These are phyloP conservation scores for Lagenidium sp. DNA, from an alignment of 352 stramenopile genomes.

Conservation along the genomic window DNA sequence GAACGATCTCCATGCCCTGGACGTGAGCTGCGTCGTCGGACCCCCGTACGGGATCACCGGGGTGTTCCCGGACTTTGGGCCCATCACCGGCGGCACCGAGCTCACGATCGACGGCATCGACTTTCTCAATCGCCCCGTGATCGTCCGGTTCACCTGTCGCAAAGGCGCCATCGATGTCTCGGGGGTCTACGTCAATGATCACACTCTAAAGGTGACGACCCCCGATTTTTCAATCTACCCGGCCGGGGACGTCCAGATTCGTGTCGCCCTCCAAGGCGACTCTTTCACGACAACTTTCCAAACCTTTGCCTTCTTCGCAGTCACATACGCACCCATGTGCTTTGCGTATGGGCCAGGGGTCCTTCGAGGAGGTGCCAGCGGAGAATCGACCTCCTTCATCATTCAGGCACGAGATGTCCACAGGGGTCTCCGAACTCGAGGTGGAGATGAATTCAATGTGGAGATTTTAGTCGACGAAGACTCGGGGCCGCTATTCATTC, in stretches of 20 bases:
- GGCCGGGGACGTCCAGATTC: constrained; percentile 80
- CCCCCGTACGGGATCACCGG: constrained; percentile 93
- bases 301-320: constrained; percentile 91
- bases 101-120: constrained; percentile 90
- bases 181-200: constrained; percentile 86
- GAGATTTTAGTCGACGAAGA: constrained; percentile 39
- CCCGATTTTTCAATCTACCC: constrained; percentile 89
- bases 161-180: constrained; percentile 87
- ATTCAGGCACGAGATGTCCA: constrained; percentile 80
- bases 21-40: constrained; percentile 92
- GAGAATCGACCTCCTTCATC: constrained; percentile 69
- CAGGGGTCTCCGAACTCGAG: constrained; percentile 75
- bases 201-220: constrained; percentile 80
- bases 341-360: constrained; percentile 93
- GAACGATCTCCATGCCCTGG: constrained; percentile 87
- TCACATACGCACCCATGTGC: constrained; percentile 80
- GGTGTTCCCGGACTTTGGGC: constrained; percentile 85
- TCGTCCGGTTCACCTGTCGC: constrained; percentile 86
- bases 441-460: constrained; percentile 91
- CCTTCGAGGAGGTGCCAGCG: constrained; percentile 70
- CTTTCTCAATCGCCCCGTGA: constrained; percentile 77
- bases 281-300: constrained; percentile 93
- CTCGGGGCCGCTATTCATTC: constrained; percentile 35
- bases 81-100: constrained; percentile 87
- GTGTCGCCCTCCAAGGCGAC: constrained; percentile 89